Conservation (phyloP, 1,284 basidiomycete genomes). For the Kwoniella shivajii region DNA sequence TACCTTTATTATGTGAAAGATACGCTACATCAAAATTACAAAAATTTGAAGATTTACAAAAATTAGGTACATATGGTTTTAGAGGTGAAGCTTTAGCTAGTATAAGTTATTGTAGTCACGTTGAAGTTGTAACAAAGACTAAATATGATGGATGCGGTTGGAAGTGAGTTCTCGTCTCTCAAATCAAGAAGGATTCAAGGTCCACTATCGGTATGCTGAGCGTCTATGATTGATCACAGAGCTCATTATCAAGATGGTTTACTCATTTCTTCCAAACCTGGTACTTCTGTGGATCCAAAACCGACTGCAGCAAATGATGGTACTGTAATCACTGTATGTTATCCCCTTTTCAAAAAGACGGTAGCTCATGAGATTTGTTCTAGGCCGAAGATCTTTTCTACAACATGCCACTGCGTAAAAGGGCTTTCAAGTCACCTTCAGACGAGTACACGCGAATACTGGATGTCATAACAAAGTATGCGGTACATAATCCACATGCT, state of each 20-base stretch:
- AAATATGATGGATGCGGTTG: conserved; percentile 77
- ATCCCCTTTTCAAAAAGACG: not conserved
- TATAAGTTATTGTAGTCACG: conserved; percentile 89
- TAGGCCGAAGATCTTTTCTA: conserved; percentile 96
- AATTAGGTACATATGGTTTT: conserved; percentile 93
- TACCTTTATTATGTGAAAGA: conserved; percentile 88
- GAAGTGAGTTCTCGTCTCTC: conserved; percentile 65
- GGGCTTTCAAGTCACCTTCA: conserved; percentile 78
- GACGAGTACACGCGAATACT: conserved; percentile 93
- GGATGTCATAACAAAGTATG: conserved; percentile 92
- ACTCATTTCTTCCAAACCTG: conserved; percentile 69
- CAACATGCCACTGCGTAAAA: conserved; percentile 85
- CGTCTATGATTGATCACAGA: conserved; percentile 55
- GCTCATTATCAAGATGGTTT: conserved; percentile 76
- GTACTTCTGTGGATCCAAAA: conserved; percentile 72
- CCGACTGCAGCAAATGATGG: conserved; percentile 94
- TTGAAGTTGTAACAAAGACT: conserved; percentile 88
- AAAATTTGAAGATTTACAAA: conserved; percentile 81
- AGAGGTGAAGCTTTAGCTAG: conserved; percentile 96
- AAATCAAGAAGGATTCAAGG: not conserved
- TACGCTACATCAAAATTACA: conserved; percentile 95
- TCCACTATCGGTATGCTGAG: too few species aligned
- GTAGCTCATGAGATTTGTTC: not conserved
- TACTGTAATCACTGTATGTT: conserved; percentile 79
- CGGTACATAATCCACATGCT: conserved; percentile 84